Evolutionary conservation across 2,329 filamentous ascomycete genomes (phyloP).

Genomic region (Bertia moriformis): DNA sequence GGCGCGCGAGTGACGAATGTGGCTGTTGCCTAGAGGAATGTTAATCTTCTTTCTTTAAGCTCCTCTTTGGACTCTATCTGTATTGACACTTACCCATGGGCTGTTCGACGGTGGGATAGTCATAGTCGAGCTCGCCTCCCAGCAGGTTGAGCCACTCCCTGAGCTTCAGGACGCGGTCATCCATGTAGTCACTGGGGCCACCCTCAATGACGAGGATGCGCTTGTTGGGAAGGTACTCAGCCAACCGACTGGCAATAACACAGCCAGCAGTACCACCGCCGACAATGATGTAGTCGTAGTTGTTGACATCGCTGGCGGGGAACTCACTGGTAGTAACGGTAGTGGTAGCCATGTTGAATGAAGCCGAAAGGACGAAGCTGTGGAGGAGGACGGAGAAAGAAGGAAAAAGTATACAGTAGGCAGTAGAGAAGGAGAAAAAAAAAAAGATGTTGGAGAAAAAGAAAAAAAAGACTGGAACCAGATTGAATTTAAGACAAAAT

Average conservation of each 20-base stretch:
- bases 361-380: slow-evolving; percentile 1
- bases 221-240: slow-evolving; percentile 72
- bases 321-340: slow-evolving; percentile 57
- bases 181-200: slow-evolving; percentile 76
- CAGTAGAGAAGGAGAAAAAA: slow-evolving; percentile 4
- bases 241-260: slow-evolving; percentile 66
- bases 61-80: slow-evolving; percentile 1
- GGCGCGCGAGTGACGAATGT: slow-evolving; percentile 81
- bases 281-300: slow-evolving; percentile 74
- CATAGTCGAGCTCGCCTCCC: slow-evolving; percentile 78
- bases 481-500: too few species aligned
- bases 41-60: slow-evolving; percentile 4
- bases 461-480: too few species aligned
- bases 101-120: slow-evolving; percentile 80
- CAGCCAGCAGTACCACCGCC: slow-evolving; percentile 78
- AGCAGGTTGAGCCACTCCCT: slow-evolving; percentile 77
- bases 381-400: slow-evolving; percentile 1
- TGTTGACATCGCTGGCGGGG: slow-evolving; percentile 44
- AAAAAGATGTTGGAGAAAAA: too few species aligned
- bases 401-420: slow-evolving; percentile 3
- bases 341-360: slow-evolving; percentile 35
- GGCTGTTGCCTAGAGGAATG: slow-evolving; percentile 59
- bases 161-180: slow-evolving; percentile 72
- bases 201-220: slow-evolving; percentile 73
- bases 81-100: slow-evolving; percentile 45